Conservation (phyloP, 202 grass and related monocot genomes). For the Zizania palustris region DNA sequence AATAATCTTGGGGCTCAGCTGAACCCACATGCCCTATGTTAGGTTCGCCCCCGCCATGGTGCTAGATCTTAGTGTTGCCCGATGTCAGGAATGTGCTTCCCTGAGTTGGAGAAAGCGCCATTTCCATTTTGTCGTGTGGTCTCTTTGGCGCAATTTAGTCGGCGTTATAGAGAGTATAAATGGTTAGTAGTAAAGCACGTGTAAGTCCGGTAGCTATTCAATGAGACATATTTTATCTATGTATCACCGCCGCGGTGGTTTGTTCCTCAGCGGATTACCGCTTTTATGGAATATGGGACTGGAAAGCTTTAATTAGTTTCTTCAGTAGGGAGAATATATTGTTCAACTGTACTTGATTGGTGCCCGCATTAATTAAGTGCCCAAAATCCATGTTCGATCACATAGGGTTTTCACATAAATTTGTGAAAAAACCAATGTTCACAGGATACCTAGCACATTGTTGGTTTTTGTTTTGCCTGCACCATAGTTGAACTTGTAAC, state of each 20-base stretch:
- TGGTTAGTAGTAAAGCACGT: not conserved
- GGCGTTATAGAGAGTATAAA: not conserved
- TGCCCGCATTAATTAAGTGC: not conserved
- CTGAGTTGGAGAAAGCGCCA: not conserved
- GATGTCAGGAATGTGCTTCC: not conserved
- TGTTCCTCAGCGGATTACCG: not conserved
- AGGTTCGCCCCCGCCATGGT: not conserved
- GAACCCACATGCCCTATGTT: not conserved
- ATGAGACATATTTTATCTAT: not conserved
- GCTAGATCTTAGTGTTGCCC: not conserved
- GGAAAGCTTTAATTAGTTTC: not conserved
- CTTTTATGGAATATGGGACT: not conserved
- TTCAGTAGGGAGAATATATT: not conserved
- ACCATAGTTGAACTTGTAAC: not conserved
- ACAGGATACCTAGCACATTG: not conserved
- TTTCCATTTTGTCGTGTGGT: not conserved
- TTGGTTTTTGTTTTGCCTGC: slow-evolving; percentile 2
- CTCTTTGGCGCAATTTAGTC: not conserved
- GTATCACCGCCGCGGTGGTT: not conserved
- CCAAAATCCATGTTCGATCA: not conserved
- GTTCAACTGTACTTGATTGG: not conserved
- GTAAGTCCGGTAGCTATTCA: not conserved
- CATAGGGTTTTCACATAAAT: not conserved
- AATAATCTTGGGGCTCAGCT: not conserved
- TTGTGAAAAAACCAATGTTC: not conserved